Conservation (phyloP, 73 alveolate species). For the Paramecium caudatum region DNA sequence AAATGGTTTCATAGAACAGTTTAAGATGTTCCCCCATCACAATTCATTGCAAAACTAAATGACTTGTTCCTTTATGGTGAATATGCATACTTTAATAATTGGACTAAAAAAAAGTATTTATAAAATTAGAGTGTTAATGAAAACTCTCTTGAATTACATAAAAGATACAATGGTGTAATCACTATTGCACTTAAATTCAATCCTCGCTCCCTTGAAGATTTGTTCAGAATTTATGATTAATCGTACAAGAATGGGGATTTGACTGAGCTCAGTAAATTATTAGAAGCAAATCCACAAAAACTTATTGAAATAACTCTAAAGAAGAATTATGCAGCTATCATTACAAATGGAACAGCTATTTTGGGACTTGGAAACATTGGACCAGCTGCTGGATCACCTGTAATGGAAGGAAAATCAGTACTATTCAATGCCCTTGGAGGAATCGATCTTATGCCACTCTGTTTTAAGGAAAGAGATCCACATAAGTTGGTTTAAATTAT, state of each 20-base stretch:
- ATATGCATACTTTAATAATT: constrained; percentile 77
- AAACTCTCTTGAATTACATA: constrained; percentile 79
- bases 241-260: constrained; percentile 76
- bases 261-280: constrained; percentile 64
- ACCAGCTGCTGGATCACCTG: constrained; percentile 92
- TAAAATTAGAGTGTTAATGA: constrained; percentile 70
- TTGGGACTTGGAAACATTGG: constrained; percentile 92
- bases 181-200: constrained; percentile 76
- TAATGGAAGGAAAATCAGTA: constrained; percentile 92
- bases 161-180: constrained; percentile 82
- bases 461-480: constrained; percentile 82
- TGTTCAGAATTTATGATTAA: constrained; percentile 73
- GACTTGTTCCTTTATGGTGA: constrained; percentile 73
- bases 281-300: constrained; percentile 75
- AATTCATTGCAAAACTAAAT: constrained; percentile 3
- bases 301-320: constrained; percentile 81
- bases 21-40: not conserved
- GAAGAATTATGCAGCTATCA: constrained; percentile 83
- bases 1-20: not conserved
- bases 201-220: constrained; percentile 73
- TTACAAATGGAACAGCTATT: constrained; percentile 90
- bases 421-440: constrained; percentile 88
- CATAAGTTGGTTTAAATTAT: constrained; percentile 53
- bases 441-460: constrained; percentile 80
- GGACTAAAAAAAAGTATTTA: constrained; percentile 77